These are phyloP conservation scores for Ceriops zippeliana DNA, from an alignment of 345 rosid genomes.

Conservation along the genomic window DNA sequence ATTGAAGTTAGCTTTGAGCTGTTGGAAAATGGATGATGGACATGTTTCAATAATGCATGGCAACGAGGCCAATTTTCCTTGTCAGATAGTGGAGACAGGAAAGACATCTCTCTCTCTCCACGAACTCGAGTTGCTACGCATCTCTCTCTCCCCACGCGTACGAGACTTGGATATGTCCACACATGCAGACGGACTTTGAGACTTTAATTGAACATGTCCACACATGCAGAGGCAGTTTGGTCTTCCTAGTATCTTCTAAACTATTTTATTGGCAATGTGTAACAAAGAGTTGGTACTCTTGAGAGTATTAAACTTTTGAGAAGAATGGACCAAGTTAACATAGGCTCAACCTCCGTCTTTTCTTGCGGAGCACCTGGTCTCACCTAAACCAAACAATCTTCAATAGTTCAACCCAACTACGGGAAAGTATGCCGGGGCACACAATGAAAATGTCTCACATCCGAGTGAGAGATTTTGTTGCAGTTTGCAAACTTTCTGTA, in stretches of 20 bases:
- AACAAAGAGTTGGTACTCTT: background rate
- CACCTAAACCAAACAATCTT: conserved; percentile 4
- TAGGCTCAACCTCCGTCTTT: conserved; percentile 14
- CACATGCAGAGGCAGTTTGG: conserved; percentile 20
- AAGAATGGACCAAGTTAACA: conserved; percentile 19
- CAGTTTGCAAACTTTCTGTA: background rate
- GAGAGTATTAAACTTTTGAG: conserved; percentile 13
- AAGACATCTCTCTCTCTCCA: conserved; percentile 28
- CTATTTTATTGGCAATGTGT: conserved; percentile 10
- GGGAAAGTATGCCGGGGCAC: background rate
- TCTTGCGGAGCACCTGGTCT: conserved; percentile 3
- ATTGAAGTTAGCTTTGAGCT: conserved; percentile 22
- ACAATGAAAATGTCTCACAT: conserved; percentile 13
- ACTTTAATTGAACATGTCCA: conserved; percentile 20
- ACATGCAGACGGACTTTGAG: conserved; percentile 14
- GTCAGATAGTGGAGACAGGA: conserved; percentile 54
- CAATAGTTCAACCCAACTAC: background rate
- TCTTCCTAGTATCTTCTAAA: conserved; percentile 19
- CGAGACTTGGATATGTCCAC: conserved; percentile 21
- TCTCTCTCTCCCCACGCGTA: background rate
- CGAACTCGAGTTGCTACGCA: conserved; percentile 22
- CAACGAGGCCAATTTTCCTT: conserved; percentile 33
- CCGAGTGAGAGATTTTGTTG: background rate
- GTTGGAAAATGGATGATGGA: conserved; percentile 22
- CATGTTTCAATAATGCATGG: conserved; percentile 43